These are phyloP conservation scores for Symbiotaphrina buchneri DNA, from an alignment of 495 filamentous ascomycete species.

Conservation along the genomic window DNA sequence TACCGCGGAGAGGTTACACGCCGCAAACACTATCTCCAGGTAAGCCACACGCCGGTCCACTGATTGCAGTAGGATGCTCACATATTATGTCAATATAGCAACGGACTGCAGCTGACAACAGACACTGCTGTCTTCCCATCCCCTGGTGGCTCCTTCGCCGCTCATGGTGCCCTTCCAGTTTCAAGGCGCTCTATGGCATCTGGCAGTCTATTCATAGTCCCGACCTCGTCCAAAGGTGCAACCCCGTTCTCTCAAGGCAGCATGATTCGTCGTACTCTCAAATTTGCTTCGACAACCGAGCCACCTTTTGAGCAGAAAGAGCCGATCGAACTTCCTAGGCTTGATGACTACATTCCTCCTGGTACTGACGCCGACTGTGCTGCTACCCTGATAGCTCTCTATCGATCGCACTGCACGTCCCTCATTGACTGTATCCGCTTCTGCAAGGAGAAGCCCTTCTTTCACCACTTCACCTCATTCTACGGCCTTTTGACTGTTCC, in stretches of 20 bases:
- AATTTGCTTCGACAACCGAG: slow-evolving; percentile 17
- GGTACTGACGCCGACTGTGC: slow-evolving; percentile 67
- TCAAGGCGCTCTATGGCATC: too few species aligned
- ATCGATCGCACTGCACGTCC: slow-evolving; percentile 84
- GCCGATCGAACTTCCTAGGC: slow-evolving; percentile 51
- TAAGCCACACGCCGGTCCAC: too few species aligned
- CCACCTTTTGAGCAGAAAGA: slow-evolving; percentile 21
- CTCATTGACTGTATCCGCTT: slow-evolving; percentile 86
- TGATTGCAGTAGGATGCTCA: too few species aligned
- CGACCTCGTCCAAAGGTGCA: slow-evolving; percentile 4
- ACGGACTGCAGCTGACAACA: slow-evolving; percentile 28
- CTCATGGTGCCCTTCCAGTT: too few species aligned
- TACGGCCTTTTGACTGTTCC: slow-evolving; percentile 90
- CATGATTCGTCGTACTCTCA: slow-evolving; percentile 27
- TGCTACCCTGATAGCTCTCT: slow-evolving; percentile 60
- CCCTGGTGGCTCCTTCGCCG: slow-evolving; percentile 24
- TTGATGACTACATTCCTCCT: slow-evolving; percentile 49
- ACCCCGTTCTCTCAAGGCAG: neutral
- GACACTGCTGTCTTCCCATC: slow-evolving; percentile 51
- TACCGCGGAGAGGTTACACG: too few species aligned
- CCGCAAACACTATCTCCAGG: too few species aligned
- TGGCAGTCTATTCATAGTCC: slow-evolving; percentile 14
- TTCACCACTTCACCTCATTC: slow-evolving; percentile 87
- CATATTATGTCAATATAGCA: too few species aligned
- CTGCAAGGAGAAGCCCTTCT: slow-evolving; percentile 85